A percentile compares a stretch with the other conserved stretches of the same genome.
These are phyloP conservation scores for Xerophyta viscosa DNA, from an alignment of 106 monocot genomes.

Conservation along the genomic window DNA sequence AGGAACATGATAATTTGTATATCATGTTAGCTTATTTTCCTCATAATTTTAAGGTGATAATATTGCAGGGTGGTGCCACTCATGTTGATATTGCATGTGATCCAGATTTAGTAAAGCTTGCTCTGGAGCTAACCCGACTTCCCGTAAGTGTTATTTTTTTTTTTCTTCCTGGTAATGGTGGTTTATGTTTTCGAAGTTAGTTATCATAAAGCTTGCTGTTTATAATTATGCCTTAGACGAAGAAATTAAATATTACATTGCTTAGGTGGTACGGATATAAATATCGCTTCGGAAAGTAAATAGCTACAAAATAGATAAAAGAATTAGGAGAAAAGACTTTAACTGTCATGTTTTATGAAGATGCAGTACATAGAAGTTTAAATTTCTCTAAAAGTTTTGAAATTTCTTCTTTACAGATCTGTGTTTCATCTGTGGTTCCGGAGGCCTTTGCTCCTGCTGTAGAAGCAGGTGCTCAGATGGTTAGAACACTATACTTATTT, in stretches of 20 bases:
- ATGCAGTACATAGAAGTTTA: too few species aligned
- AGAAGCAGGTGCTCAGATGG: constrained; percentile 93
- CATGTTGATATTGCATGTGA: constrained; percentile 99
- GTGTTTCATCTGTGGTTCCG: constrained; percentile 94
- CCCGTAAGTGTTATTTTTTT: constrained; percentile 40
- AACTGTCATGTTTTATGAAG: too few species aligned
- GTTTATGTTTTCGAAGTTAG: too few species aligned
- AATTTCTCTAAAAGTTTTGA: neutral
- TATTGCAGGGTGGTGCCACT: constrained; percentile 82
- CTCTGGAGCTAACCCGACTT: constrained; percentile 67
- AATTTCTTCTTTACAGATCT: constrained; percentile 36
- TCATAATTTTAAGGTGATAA: neutral
- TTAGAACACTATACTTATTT: constrained; percentile 16
- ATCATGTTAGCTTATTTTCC: neutral
- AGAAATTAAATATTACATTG: too few species aligned
- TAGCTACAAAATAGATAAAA: too few species aligned
- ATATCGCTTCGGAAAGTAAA: too few species aligned
- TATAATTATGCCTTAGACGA: too few species aligned
- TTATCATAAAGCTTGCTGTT: too few species aligned
- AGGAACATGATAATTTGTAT: too few species aligned
- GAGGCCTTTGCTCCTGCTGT: constrained; percentile 54
- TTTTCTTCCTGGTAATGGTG: too few species aligned
- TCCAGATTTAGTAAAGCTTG: constrained; percentile 70
- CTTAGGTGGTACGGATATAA: too few species aligned
- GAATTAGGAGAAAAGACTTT: too few species aligned